Evolutionary conservation across 306 rosid genomes (phyloP).

Genomic region (Cyamopsis tetragonoloba): DNA sequence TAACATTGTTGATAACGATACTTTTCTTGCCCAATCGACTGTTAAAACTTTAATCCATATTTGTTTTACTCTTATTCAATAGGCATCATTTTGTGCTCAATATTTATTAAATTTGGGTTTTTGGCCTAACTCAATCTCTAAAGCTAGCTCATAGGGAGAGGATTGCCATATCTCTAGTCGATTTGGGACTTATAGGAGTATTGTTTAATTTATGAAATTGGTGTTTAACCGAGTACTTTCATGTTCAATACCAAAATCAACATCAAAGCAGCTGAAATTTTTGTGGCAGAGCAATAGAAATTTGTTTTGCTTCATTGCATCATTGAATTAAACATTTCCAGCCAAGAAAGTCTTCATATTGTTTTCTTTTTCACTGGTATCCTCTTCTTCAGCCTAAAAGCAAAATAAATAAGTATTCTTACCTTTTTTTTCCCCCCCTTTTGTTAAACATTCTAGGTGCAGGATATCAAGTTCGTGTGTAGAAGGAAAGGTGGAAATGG

Average conservation of each 20-base stretch:
- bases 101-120: too few species aligned
- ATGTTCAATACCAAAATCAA: neutral
- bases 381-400: neutral
- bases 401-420: slow-evolving; percentile 18
- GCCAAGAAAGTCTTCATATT: neutral
- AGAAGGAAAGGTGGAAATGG: slow-evolving; percentile 80
- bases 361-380: neutral
- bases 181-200: too few species aligned
- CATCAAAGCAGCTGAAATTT: neutral
- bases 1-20: neutral
- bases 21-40: slow-evolving; percentile 1
- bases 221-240: neutral
- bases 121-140: too few species aligned
- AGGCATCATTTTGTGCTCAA: neutral
- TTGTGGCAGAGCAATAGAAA: neutral
- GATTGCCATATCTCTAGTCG: too few species aligned
- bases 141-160: too few species aligned
- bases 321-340: neutral
- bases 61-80: slow-evolving; percentile 7
- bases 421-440: neutral
- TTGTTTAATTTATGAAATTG: neutral
- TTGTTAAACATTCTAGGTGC: slow-evolving; percentile 44
- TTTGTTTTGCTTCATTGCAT: slow-evolving; percentile 18
- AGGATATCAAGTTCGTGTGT: slow-evolving; percentile 64
- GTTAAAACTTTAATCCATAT: neutral